A percentile compares a stretch with the other conserved stretches of the same genome.
These are phyloP conservation scores for Trichophyton mentagrophytes DNA, from an alignment of 2,329 filamentous ascomycete genomes.

Conservation along the genomic window DNA sequence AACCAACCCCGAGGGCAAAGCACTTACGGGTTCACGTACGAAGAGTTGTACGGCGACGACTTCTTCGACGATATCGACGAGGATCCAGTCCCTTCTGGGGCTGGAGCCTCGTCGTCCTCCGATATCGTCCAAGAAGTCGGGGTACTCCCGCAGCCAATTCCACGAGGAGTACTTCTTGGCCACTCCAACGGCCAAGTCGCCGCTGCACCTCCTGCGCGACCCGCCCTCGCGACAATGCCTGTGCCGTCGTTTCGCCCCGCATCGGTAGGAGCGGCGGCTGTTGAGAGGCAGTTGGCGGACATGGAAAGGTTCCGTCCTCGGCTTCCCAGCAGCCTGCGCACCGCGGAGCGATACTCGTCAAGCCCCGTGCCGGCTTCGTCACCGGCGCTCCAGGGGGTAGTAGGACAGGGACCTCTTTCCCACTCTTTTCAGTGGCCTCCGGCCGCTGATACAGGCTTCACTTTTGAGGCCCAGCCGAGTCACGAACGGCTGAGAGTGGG, in stretches of 20 bases:
- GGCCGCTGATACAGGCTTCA: background rate
- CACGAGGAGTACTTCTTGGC: slow-evolving; percentile 1
- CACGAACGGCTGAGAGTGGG: background rate
- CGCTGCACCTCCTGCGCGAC: slow-evolving; percentile 4
- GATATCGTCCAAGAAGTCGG: background rate
- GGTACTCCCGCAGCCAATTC: slow-evolving; percentile 3
- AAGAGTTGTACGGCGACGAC: slow-evolving; percentile 17
- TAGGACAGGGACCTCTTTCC: slow-evolving; percentile 1
- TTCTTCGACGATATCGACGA: slow-evolving; percentile 9
- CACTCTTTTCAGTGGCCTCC: slow-evolving; percentile 5
- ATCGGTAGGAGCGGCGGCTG: slow-evolving; percentile 18
- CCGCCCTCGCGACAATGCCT: slow-evolving; percentile 11
- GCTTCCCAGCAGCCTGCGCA: slow-evolving; percentile 25
- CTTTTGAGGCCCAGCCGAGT: background rate
- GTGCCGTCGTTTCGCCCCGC: slow-evolving; percentile 14
- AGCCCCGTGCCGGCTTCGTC: slow-evolving; percentile 6
- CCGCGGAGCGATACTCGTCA: slow-evolving; percentile 9
- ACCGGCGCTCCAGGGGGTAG: background rate
- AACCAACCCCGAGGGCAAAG: slow-evolving; percentile 9
- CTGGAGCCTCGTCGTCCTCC: background rate
- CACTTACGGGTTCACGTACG: slow-evolving; percentile 22
- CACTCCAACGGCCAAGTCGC: slow-evolving; percentile 2
- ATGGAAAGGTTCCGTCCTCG: slow-evolving; percentile 34
- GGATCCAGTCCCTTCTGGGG: slow-evolving; percentile 1
- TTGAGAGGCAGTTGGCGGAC: slow-evolving; percentile 26